Base-by-base conservation (phyloP, 257 asterid species). In the Solanum boliviense region DNA sequence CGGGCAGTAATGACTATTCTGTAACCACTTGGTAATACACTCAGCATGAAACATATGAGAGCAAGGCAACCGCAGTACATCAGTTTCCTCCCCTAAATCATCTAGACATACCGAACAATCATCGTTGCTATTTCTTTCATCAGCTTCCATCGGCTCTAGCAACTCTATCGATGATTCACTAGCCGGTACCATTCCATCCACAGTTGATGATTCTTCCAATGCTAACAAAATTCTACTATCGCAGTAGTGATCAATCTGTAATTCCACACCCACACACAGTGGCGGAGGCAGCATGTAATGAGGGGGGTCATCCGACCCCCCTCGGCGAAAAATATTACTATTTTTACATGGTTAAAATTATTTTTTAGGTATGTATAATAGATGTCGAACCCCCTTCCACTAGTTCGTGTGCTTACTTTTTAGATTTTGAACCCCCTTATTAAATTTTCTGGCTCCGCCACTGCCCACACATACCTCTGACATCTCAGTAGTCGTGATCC, bases 1-100 rank as follows among this genome's bases (percentile, higher is more conserved):
- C 3, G 91, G 91, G 9, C 91, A 90, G 21, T 5, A 72, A 13
- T 82, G 90, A 11, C 87, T 88, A 8, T 9, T 60, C 15, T 16
- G 1, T 3, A 88, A 56, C 91, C 90, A 90, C 31, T 31, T 41
- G 0, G 6, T 13, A 65, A 90, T 81, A 84, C 91, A 90, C 2
- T 44, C 18, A 0, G 72, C 76, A 23, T 90, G 91, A 41, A 87
- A 88, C 52, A 70, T 35, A 39, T 89, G 91, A 3, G 34, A 58
- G 41, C 90, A 89, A 2, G 90, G 90, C 86, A 88, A 48, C 15
- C 75, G 8, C 5, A 65, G 23, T 20, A 56, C 48, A 7, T 67
- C 13, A 20, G 70, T 41, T 13, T 58, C 60, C 46, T n/a, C 52
- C 0, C 18, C 34, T 2, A 86, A 6, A 16, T 44, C 27, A 4